These are phyloP conservation scores for Zygoascus hellenicus DNA, from an alignment of 1,139 yeast genomes.

Conservation along the genomic window DNA sequence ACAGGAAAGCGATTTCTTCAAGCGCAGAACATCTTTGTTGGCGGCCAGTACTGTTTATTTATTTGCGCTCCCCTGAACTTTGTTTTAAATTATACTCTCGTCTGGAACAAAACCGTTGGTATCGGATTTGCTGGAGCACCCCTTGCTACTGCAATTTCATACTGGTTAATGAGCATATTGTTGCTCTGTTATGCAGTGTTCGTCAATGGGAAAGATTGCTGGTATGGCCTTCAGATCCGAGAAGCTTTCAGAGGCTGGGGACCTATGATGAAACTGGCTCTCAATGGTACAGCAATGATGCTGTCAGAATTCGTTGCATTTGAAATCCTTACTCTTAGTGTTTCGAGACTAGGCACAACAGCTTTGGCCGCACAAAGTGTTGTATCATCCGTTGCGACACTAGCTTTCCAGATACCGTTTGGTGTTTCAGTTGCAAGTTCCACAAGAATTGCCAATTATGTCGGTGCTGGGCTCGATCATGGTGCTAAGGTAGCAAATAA, in stretches of 20 bases:
- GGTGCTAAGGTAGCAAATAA: constrained; percentile 61
- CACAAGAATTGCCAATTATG: constrained; percentile 80
- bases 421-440: constrained; percentile 84
- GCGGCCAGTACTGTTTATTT: constrained; percentile 72
- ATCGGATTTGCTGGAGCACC: constrained; percentile 67
- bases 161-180: constrained; percentile 56
- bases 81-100: constrained; percentile 63
- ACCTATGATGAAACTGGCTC: constrained; percentile 59
- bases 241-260: constrained; percentile 50
- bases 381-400: constrained; percentile 70
- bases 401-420: constrained; percentile 82
- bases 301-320: constrained; percentile 84
- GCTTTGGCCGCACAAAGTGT: constrained; percentile 89
- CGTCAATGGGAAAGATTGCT: constrained; percentile 63
- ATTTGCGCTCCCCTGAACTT: constrained; percentile 78
- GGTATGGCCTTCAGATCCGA: constrained; percentile 54
- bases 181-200: constrained; percentile 48
- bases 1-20: constrained; percentile 76
- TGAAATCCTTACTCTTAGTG: constrained; percentile 64
- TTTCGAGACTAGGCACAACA: constrained; percentile 74
- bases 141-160: constrained; percentile 53
- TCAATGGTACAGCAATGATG: constrained; percentile 81
- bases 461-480: constrained; percentile 67
- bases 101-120: constrained; percentile 63
- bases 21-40: constrained; percentile 90